phyloP scores from a whole-genome alignment of 768 basidiomycete species.

The Mycena capillaripes region DNA sequence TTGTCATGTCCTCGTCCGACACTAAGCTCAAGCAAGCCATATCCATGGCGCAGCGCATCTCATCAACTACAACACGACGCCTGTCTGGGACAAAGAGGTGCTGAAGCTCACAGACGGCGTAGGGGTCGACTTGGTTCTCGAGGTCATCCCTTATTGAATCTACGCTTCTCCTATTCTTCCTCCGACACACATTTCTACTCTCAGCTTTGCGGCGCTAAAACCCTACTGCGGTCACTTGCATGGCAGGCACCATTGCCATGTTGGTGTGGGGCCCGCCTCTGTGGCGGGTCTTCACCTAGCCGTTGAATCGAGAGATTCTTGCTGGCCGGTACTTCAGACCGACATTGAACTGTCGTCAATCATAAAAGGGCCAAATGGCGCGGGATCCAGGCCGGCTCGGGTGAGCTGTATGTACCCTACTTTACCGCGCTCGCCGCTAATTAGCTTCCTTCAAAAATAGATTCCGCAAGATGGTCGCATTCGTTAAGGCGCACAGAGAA shows the following conservation, averaged over 20 bases:
- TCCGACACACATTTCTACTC: no score
- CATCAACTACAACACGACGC: conserved; percentile 64
- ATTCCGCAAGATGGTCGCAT: conserved; percentile 60
- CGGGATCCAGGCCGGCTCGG: conserved; percentile 60
- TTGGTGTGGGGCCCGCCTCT: neutral
- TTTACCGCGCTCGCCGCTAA: no score
- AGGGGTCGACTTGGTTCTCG: conserved; percentile 32
- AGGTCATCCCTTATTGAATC: conserved; percentile 15
- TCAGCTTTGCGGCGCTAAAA: neutral
- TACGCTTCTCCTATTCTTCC: no score
- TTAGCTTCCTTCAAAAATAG: conserved; percentile 39
- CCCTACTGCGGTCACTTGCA: neutral
- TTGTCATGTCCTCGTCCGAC: conserved; percentile 60
- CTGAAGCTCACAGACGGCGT: conserved; percentile 45
- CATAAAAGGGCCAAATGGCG: conserved; percentile 50
- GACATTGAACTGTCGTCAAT: conserved; percentile 45
- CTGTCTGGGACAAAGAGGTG: conserved; percentile 64
- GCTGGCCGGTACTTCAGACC: no score
- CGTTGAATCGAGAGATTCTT: no score
- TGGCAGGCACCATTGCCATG: neutral
- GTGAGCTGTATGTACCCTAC: conserved; percentile 49
- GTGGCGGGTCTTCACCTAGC: no score
- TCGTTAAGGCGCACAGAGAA: conserved; percentile 47
- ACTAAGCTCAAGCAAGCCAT: conserved; percentile 57
- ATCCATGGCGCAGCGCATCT: conserved; percentile 55